phyloP scores from a whole-genome alignment of 208 protist genomes.

The Leishmania guyanensis region DNA sequence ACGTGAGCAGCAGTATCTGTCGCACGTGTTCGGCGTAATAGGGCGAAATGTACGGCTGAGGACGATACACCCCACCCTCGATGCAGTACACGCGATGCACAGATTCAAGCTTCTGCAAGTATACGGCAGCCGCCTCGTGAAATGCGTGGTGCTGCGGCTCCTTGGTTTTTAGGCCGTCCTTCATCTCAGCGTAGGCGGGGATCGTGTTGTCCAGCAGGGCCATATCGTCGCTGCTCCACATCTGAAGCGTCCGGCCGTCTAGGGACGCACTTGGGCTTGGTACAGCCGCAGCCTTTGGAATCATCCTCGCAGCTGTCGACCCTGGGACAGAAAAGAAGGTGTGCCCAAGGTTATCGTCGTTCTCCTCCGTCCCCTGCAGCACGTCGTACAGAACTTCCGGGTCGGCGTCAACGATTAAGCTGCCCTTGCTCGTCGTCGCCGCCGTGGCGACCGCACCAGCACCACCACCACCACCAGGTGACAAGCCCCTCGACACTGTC shows the following conservation, averaged over 20 bases:
- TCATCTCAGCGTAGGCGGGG: slow-evolving; percentile 45
- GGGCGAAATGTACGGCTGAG: slow-evolving; percentile 77
- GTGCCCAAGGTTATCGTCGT: slow-evolving; percentile 12
- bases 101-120: slow-evolving; percentile 63
- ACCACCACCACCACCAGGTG: neutral
- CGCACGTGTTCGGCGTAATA: slow-evolving; percentile 87
- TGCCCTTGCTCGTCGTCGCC: slow-evolving; percentile 11
- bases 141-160: slow-evolving; percentile 63
- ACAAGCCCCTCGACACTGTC: neutral
- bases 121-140: slow-evolving; percentile 39
- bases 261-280: slow-evolving; percentile 20
- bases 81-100: slow-evolving; percentile 56
- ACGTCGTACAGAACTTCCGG: neutral
- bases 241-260: slow-evolving; percentile 16
- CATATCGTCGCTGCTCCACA: slow-evolving; percentile 35
- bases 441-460: neutral
- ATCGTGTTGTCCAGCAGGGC: slow-evolving; percentile 45
- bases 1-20: slow-evolving; percentile 69
- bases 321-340: slow-evolving; percentile 6
- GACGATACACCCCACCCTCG: slow-evolving; percentile 40
- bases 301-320: neutral
- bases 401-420: slow-evolving; percentile 3
- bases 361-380: slow-evolving; percentile 12
- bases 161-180: slow-evolving; percentile 50
- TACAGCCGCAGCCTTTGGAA: slow-evolving; percentile 1